Evolutionary conservation across 2,329 filamentous ascomycete species (phyloP).

Genomic region (Domatiomyces globalis): DNA sequence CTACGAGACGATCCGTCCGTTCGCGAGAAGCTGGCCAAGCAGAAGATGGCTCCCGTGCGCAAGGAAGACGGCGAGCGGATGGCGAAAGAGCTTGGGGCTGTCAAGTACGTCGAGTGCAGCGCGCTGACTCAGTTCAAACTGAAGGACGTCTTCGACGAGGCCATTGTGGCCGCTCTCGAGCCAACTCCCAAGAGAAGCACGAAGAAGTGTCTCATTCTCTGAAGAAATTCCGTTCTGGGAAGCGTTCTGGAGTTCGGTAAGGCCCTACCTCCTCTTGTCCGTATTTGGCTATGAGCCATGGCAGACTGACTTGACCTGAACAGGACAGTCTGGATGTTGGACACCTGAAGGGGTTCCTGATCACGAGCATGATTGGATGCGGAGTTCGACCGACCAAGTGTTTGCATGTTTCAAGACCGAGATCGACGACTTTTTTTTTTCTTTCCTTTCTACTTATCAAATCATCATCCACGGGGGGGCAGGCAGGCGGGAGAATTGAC

Average conservation of each 20-base stretch:
- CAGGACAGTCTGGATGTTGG: not conserved
- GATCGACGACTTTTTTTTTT: not conserved
- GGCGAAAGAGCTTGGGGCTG: conserved; percentile 92
- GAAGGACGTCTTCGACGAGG: conserved; percentile 99
- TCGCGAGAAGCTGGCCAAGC: conserved; percentile 79
- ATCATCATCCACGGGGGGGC: not conserved
- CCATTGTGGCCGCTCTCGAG: conserved; percentile 88
- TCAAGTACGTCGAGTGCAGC: conserved; percentile 98
- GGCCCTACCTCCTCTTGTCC: not conserved
- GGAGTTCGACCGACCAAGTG: not conserved
- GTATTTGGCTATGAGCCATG: not conserved
- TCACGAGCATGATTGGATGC: not conserved
- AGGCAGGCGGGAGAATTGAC: not conserved
- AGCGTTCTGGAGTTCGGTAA: not conserved
- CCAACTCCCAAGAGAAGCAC: conserved; percentile 67
- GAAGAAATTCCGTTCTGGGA: conserved; percentile 17
- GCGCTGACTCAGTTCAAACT: conserved; percentile 95
- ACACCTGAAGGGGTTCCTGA: not conserved
- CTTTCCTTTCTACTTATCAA: not conserved
- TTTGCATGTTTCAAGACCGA: not conserved
- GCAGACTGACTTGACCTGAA: not conserved
- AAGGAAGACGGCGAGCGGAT: conserved; percentile 90
- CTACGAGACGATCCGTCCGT: conserved; percentile 78
- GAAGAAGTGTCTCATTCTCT: conserved; percentile 58
- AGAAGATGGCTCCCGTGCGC: conserved; percentile 87